These are phyloP conservation scores for Conticribra guillardii DNA, from an alignment of 108 stramenopile genomes.

Conservation along the genomic window DNA sequence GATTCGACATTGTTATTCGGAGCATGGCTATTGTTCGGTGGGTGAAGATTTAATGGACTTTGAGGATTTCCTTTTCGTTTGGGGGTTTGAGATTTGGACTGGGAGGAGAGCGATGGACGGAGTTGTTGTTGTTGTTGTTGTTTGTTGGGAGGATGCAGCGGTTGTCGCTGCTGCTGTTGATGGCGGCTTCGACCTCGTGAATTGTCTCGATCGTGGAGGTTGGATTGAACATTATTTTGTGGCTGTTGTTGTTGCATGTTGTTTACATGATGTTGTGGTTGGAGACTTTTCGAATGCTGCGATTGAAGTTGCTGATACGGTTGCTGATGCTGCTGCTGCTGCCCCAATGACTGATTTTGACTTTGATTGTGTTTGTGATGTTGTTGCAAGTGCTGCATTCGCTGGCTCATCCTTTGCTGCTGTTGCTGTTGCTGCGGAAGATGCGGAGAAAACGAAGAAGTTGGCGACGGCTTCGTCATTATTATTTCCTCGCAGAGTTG, in stretches of 20 bases:
- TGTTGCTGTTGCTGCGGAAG: too few relatives aligned
- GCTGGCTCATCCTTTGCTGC: neutral
- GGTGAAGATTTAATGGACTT: slow-evolving; percentile 1
- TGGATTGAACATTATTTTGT: neutral
- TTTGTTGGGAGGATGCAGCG: neutral
- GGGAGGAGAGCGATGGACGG: neutral
- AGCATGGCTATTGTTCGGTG: neutral
- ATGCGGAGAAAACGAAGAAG: neutral
- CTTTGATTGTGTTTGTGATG: neutral
- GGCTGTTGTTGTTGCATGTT: neutral
- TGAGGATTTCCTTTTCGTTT: slow-evolving; percentile 37
- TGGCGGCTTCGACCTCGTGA: neutral
- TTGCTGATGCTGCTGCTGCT: neutral
- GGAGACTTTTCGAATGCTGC: neutral
- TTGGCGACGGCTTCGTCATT: neutral
- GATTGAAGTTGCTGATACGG: neutral
- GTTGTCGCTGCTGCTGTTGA: too few relatives aligned
- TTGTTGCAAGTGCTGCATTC: neutral
- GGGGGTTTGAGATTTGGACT: slow-evolving; percentile 22
- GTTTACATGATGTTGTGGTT: neutral
- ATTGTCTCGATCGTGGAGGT: neutral
- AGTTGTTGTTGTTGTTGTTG: neutral
- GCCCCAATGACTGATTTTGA: neutral
- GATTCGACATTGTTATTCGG: slow-evolving; percentile 7
- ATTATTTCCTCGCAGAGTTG: too few relatives aligned